A percentile compares a stretch with the other conserved stretches of the same genome.
phyloP scores from a whole-genome alignment of 78 protist genomes.

The Trichosphaerium sp. region DNA sequence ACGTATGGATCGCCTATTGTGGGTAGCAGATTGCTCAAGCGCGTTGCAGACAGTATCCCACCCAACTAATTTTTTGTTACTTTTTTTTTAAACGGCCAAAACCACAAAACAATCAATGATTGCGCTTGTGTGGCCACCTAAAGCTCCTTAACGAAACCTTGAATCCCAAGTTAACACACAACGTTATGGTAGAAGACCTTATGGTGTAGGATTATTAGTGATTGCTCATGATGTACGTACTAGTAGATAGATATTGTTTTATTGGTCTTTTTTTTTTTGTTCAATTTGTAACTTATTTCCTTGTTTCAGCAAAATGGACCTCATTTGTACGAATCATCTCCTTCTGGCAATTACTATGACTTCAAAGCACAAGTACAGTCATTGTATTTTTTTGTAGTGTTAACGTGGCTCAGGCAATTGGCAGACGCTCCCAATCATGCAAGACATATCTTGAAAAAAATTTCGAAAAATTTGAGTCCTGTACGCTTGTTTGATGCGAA shows the following conservation, averaged over 20 bases:
- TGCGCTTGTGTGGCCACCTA: not conserved
- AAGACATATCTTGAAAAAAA: constrained; percentile 89
- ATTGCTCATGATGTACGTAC: constrained; percentile 81
- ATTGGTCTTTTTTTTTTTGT: not conserved
- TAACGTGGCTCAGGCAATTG: constrained; percentile 93
- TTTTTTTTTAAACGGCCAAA: no score
- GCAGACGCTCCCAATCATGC: constrained; percentile 91
- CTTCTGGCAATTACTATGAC: constrained; percentile 86
- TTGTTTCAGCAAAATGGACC: constrained; percentile 60
- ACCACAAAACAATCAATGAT: no score
- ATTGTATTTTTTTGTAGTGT: no score
- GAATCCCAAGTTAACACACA: constrained; percentile 81
- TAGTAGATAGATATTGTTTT: not conserved
- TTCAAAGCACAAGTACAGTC: no score
- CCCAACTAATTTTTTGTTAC: not conserved
- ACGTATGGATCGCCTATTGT: constrained; percentile 68
- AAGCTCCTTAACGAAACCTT: not conserved
- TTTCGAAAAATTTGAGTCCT: constrained; percentile 49
- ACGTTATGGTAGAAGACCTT: constrained; percentile 81
- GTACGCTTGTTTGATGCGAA: not conserved
- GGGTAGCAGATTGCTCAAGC: constrained; percentile 59
- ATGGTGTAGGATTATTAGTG: constrained; percentile 92
- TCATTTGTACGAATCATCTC: constrained; percentile 78
- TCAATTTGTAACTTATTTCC: not conserved
- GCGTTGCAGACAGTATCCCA: constrained; percentile 69